phyloP scores from a whole-genome alignment of 805 yeast species.

The Yamadazyma laniorum region DNA sequence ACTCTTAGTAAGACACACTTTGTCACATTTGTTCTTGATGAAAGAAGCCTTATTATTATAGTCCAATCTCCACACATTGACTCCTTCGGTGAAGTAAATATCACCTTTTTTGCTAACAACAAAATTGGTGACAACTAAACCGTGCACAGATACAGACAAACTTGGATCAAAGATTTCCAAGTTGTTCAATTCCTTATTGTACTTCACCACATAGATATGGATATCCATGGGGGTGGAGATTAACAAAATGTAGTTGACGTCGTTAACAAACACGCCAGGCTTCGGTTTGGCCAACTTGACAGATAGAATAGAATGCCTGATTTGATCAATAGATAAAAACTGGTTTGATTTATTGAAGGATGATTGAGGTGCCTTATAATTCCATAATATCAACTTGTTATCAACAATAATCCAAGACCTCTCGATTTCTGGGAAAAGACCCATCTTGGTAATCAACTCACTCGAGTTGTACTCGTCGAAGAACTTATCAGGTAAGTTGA shows the following conservation, averaged over 20 bases:
- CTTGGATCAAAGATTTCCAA: slow-evolving; percentile 79
- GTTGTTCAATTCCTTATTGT: slow-evolving; percentile 39
- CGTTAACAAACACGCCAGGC: slow-evolving; percentile 72
- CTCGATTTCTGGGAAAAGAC: slow-evolving; percentile 74
- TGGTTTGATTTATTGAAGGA: slow-evolving; percentile 47
- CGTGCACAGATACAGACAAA: slow-evolving; percentile 75
- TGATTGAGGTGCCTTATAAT: slow-evolving; percentile 57
- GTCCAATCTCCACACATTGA: slow-evolving; percentile 81
- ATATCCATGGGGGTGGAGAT: slow-evolving; percentile 80
- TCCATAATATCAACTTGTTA: slow-evolving; percentile 82
- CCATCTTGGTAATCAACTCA: slow-evolving; percentile 71
- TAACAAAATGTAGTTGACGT: slow-evolving; percentile 69
- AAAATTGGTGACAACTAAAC: slow-evolving; percentile 67
- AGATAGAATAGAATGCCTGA: slow-evolving; percentile 71
- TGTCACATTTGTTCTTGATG: slow-evolving; percentile 80
- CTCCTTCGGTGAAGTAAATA: slow-evolving; percentile 77
- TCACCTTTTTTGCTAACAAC: slow-evolving; percentile 62
- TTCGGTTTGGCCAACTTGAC: slow-evolving; percentile 82
- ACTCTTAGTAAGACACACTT: slow-evolving; percentile 76
- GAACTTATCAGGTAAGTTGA: slow-evolving; percentile 77
- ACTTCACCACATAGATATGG: slow-evolving; percentile 71
- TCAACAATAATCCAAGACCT: slow-evolving; percentile 87
- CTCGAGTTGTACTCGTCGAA: slow-evolving; percentile 68
- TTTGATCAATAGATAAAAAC: slow-evolving; percentile 78
- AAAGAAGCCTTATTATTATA: slow-evolving; percentile 83